A percentile compares a stretch with the other conserved stretches of the same genome.
Conservation (phyloP, 148 eudicot species). For the Spergularia bocconei region DNA sequence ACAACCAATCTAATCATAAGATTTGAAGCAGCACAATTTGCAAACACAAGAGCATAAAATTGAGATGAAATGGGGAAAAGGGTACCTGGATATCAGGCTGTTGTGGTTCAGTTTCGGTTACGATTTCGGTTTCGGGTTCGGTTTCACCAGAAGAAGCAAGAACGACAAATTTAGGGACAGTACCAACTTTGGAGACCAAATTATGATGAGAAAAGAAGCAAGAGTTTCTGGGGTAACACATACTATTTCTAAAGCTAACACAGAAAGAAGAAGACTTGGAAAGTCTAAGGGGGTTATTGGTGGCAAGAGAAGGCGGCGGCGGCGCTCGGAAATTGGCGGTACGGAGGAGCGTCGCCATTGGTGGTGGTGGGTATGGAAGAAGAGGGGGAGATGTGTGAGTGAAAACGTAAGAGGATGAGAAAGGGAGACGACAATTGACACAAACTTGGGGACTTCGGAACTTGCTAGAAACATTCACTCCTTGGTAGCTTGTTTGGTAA, state of each 20-base stretch:
- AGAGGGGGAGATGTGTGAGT: slow-evolving; percentile 3
- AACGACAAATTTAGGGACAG: slow-evolving; percentile 1
- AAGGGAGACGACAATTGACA: no score
- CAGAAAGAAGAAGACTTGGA: slow-evolving; percentile 12
- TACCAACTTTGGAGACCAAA: slow-evolving; percentile 1
- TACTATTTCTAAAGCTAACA: slow-evolving; percentile 16
- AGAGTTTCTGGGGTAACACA: neutral
- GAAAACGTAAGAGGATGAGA: neutral
- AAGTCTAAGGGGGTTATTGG: slow-evolving; percentile 10
- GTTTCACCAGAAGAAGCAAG: slow-evolving; percentile 30
- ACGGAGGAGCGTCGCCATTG: slow-evolving; percentile 35
- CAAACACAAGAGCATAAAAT: neutral
- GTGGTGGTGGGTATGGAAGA: neutral
- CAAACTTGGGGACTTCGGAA: no score
- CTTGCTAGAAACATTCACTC: no score
- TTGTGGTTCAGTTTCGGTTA: slow-evolving; percentile 25
- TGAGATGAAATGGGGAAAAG: neutral
- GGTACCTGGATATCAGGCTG: slow-evolving; percentile 35
- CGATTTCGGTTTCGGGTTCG: slow-evolving; percentile 27
- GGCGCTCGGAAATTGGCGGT: slow-evolving; percentile 29
- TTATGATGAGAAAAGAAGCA: slow-evolving; percentile 15
- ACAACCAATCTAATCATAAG: neutral
- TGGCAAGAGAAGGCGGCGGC: slow-evolving; percentile 18
- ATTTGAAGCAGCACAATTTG: neutral
- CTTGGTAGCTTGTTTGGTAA: no score